Evolutionary conservation across 352 stramenopile genomes (phyloP).

Genomic region (Pythium dissimile): DNA sequence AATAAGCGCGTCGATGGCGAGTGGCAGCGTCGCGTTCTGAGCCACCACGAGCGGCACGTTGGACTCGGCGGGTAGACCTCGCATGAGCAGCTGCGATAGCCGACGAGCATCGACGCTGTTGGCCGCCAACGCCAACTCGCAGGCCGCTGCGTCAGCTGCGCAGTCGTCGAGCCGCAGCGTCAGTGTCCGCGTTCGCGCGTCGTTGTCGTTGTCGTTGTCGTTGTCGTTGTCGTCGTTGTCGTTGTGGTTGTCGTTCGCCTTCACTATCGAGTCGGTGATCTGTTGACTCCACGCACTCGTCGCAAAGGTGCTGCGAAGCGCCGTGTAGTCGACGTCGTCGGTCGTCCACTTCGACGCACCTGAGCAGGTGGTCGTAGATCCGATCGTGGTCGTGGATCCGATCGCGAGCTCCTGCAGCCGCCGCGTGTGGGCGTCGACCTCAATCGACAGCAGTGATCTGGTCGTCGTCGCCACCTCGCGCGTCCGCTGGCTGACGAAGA

Average conservation of each 20-base stretch:
- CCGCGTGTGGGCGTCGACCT: constrained; percentile 1
- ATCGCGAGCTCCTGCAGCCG: neutral
- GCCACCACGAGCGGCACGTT: neutral
- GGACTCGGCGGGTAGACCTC: neutral
- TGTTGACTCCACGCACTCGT: neutral
- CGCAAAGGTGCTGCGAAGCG: neutral
- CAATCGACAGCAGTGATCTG: neutral
- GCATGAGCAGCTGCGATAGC: neutral
- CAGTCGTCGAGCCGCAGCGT: neutral
- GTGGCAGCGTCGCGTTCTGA: neutral
- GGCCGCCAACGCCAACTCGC: neutral
- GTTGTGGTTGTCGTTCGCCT: too few relatives aligned
- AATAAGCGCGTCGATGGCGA: neutral
- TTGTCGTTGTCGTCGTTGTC: too few relatives aligned
- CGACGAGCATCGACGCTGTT: neutral
- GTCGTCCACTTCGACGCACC: neutral
- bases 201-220: too few relatives aligned
- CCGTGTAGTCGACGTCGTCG: constrained; percentile 6
- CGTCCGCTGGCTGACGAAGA: constrained; percentile 43
- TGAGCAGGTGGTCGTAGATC: neutral
- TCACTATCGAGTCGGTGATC: neutral
- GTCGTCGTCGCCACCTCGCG: neutral
- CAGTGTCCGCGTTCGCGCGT: too few relatives aligned
- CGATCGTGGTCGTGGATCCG: too few relatives aligned
- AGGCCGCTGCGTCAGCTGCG: neutral